Conservation (phyloP, 2,329 filamentous ascomycete genomes). For the Sarocladiaceae sp. region DNA sequence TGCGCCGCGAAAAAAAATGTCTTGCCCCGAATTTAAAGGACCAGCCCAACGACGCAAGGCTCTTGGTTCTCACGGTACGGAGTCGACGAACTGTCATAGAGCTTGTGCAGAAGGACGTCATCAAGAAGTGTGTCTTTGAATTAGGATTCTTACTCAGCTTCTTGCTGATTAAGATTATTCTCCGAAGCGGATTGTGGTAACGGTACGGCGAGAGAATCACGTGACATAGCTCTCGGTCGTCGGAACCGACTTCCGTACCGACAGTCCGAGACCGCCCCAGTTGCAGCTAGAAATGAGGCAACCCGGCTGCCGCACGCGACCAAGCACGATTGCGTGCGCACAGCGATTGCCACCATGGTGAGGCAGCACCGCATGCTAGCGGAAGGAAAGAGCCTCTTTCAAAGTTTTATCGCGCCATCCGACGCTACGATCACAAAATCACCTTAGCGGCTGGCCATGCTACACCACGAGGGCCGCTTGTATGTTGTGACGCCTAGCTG, state of each 20-base stretch:
- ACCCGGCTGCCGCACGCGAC: conserved; percentile 6
- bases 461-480: not conserved
- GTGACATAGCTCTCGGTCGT: conserved; percentile 1
- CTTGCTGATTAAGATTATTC: not conserved
- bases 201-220: too few relatives aligned
- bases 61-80: too few relatives aligned
- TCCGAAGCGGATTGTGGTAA: not conserved
- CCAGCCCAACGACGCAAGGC: too few relatives aligned
- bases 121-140: too few relatives aligned
- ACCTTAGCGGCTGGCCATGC: not conserved
- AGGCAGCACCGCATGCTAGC: not conserved
- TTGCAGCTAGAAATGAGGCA: not conserved
- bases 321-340: conserved; percentile 2
- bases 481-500: not conserved
- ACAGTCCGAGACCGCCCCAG: not conserved
- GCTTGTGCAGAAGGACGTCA: too few relatives aligned
- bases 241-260: conserved; percentile 3
- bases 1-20: too few relatives aligned
- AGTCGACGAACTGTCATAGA: too few relatives aligned
- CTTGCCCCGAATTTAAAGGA: too few relatives aligned
- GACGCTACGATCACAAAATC: not conserved
- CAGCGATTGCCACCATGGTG: not conserved
- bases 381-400: not conserved
- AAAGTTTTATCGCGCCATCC: conserved; percentile 4
- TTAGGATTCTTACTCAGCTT: too few relatives aligned